Conservation (phyloP, 179 eudicot genomes). For the Silene coronaria region DNA sequence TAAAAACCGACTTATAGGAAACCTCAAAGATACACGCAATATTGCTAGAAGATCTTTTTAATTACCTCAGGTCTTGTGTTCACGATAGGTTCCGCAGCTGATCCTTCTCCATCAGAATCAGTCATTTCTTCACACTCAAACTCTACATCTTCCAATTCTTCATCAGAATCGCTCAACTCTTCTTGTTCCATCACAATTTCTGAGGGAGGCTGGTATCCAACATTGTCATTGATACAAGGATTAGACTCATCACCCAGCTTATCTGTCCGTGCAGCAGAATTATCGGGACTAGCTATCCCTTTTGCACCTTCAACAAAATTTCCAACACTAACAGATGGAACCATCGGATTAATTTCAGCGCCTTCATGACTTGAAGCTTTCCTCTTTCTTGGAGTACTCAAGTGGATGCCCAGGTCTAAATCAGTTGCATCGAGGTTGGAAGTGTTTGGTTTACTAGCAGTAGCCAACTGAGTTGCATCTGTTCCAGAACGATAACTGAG, state of each 20-base stretch:
- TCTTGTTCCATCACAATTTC: conserved; percentile 98
- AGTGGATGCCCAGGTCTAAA: conserved; percentile 71
- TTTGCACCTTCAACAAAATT: conserved; percentile 18
- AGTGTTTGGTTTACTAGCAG: conserved; percentile 29
- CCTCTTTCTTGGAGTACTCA: conserved; percentile 47
- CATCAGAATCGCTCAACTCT: conserved; percentile 96
- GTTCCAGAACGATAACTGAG: conserved; percentile 24
- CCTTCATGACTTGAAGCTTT: conserved; percentile 29
- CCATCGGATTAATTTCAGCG: conserved; percentile 11
- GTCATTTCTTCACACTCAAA: conserved; percentile 94
- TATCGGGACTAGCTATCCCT: conserved; percentile 19
- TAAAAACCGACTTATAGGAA: conserved; percentile 2
- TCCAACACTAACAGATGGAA: conserved; percentile 19
- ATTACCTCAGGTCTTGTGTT: conserved; percentile 51
- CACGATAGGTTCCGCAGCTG: conserved; percentile 39
- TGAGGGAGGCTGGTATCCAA: conserved; percentile 39
- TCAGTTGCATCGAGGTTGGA: conserved; percentile 38
- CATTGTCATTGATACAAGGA: conserved; percentile 20
- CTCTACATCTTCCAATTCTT: conserved; percentile 81
- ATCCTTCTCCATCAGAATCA: conserved; percentile 73
- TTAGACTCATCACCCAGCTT: conserved; percentile 24
- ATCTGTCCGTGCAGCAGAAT: conserved; percentile 26
- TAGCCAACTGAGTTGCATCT: conserved; percentile 27
- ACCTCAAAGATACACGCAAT: background rate
- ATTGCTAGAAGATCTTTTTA: background rate